phyloP scores from a whole-genome alignment of 257 asterid species.

The Gynochthodes officinalis region DNA sequence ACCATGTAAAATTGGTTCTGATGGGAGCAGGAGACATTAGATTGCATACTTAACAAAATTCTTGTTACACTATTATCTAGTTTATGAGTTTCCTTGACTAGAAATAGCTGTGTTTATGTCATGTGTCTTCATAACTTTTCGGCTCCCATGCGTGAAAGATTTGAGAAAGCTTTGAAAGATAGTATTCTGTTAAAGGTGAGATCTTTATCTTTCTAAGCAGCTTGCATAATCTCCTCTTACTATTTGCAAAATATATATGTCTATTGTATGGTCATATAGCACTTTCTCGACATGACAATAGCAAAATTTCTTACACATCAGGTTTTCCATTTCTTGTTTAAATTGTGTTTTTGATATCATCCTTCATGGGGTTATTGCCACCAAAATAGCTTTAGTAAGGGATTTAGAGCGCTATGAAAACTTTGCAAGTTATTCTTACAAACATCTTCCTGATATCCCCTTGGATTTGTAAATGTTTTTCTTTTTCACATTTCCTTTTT shows the following conservation, averaged over 20 bases:
- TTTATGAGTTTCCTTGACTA: conserved; percentile 13
- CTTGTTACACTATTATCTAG: background rate
- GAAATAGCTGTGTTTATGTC: conserved; percentile 24
- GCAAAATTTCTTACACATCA: background rate
- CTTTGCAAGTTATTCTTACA: background rate
- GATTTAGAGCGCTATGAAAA: background rate
- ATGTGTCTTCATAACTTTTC: conserved; percentile 19
- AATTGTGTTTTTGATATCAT: background rate
- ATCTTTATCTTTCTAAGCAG: background rate
- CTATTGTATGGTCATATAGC: background rate
- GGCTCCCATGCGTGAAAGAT: conserved; percentile 16
- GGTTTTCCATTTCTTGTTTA: background rate
- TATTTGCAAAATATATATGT: background rate
- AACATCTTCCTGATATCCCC: background rate
- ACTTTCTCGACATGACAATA: background rate
- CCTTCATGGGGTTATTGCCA: background rate
- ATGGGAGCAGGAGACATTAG: background rate
- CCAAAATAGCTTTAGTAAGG: background rate
- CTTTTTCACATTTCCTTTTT: background rate
- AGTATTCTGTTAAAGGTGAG: conserved; percentile 20
- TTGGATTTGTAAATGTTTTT: background rate
- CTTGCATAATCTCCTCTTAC: background rate
- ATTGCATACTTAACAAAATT: background rate
- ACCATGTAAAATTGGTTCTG: background rate
- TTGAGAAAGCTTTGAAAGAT: conserved; percentile 18